Conservation (phyloP, 768 basidiomycete genomes). For the Hemileccinum rubropunctum region DNA sequence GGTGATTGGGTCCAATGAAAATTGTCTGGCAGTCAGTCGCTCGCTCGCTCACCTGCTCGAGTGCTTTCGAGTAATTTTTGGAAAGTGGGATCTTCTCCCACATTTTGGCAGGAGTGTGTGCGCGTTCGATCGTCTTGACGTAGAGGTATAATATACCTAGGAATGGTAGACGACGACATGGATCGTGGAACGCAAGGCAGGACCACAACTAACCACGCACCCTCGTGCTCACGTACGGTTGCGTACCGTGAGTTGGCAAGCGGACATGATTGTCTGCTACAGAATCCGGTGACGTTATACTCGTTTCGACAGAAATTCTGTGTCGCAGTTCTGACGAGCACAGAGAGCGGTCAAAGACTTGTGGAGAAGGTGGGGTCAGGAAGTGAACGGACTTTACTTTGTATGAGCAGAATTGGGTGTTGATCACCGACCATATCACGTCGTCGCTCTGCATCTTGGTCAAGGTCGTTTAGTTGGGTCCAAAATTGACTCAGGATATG, state of each 20-base stretch:
- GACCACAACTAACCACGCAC: conserved; percentile 36
- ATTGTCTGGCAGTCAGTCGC: not conserved
- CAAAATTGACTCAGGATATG: not conserved
- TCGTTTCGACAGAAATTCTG: conserved; percentile 99
- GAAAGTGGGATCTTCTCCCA: conserved; percentile 95
- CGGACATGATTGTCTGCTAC: conserved; percentile 93
- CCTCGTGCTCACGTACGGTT: conserved; percentile 96
- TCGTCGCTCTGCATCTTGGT: conserved; percentile 87
- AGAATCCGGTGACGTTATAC: conserved; percentile 97
- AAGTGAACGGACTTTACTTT: conserved; percentile 87
- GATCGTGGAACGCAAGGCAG: not conserved
- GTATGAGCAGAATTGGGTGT: conserved; percentile 95
- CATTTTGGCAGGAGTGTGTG: conserved; percentile 94
- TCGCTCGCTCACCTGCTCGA: conserved; percentile 72
- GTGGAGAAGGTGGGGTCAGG: not conserved
- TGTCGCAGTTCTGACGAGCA: conserved; percentile 70
- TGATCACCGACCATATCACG: conserved; percentile 96
- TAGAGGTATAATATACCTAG: conserved; percentile 87
- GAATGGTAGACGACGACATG: not conserved
- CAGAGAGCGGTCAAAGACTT: conserved; percentile 2
- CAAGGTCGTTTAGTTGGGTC: not conserved
- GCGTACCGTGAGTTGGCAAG: conserved; percentile 98
- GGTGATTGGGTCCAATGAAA: not conserved
- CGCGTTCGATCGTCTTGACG: conserved; percentile 96
- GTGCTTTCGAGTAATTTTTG: conserved; percentile 90